phyloP scores from a whole-genome alignment of 208 protist genomes.

The Paratrypanosoma confusum region DNA sequence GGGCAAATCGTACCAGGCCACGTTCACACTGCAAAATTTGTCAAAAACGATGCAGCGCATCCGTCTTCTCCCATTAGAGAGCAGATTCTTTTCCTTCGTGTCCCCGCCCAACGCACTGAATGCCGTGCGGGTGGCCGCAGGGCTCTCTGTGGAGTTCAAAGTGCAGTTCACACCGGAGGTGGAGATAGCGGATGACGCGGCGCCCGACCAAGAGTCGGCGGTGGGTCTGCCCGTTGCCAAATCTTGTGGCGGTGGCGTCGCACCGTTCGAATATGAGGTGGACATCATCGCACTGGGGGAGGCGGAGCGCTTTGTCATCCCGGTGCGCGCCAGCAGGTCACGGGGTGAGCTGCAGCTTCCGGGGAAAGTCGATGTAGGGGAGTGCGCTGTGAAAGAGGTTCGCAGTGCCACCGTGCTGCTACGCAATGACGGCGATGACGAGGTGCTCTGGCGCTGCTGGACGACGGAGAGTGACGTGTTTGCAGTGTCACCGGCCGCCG shows the following conservation, averaged over 20 bases:
- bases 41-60: constrained; percentile 66
- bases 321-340: constrained; percentile 65
- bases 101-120: constrained; percentile 32
- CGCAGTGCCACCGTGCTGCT: constrained; percentile 72
- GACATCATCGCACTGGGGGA: constrained; percentile 82
- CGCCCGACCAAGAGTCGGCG: too few species aligned
- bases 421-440: constrained; percentile 63
- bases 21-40: constrained; percentile 76
- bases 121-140: constrained; percentile 77
- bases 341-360: constrained; percentile 86
- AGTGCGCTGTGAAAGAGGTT: constrained; percentile 60
- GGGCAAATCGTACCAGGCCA: constrained; percentile 56
- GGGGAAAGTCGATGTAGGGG: constrained; percentile 32
- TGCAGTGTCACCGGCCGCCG: constrained; percentile 42
- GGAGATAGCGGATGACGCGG: too few species aligned
- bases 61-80: constrained; percentile 63
- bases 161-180: constrained; percentile 80
- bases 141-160: constrained; percentile 78
- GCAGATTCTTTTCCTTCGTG: constrained; percentile 58
- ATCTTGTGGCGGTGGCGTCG: too few species aligned
- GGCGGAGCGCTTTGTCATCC: constrained; percentile 78
- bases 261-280: constrained; percentile 79
- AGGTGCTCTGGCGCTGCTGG: constrained; percentile 46
- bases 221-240: too few species aligned
- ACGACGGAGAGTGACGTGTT: constrained; percentile 17